Base-by-base conservation (phyloP, 2,329 filamentous ascomycete genomes). In the Onygenales sp. region DNA sequence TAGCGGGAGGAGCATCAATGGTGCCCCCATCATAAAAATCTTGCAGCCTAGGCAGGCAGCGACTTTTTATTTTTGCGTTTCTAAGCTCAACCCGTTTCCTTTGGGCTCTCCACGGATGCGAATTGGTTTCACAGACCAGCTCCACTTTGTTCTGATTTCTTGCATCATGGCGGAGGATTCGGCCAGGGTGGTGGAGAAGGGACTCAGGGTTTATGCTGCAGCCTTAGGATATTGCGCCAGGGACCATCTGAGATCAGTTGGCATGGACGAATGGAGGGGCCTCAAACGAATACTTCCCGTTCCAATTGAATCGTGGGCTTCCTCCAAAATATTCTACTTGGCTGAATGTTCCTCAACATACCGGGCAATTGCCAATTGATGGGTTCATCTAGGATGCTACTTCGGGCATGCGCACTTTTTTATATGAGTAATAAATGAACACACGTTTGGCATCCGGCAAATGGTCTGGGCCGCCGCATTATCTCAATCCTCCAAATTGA, bases 11-110 rank as follows among this genome's bases (percentile, higher is more conserved):
- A 14, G 8, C 36, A 38, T 27, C 21, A 35, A 38, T 13, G 32
- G 32, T 17, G 14, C 8, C 39, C 39, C 31, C 27, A 21, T 35
- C 21, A 42, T n/a, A 41, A 8, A 39, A 50, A 50, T 50, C 14
- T 43, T 50, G 48, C 9, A 42, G 48, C 38, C 48, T 50, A 33
- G 27, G 9, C 31, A 50, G 48, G 48, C 48, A 50, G 31, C 48
- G 27, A 17, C 48, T n/a, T 50, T 50, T 43, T 13, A 11, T 32
- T 35, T 35, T 41, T 27, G 21, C 21, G 21, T 27, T 27, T 27
- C 21, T 27, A 27, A 5, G 21, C 21, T 11, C n/a, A n/a, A 36
- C 11, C 4, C 8, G 7, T 38, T 10, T 13, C n/a, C n/a, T 21
- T 31, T 31, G 17, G 11, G 9, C 42, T 43, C 14, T 17, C 11